Evolutionary conservation across 768 basidiomycete species (phyloP).

Genomic region (Pleurotus salmoneostramineus): DNA sequence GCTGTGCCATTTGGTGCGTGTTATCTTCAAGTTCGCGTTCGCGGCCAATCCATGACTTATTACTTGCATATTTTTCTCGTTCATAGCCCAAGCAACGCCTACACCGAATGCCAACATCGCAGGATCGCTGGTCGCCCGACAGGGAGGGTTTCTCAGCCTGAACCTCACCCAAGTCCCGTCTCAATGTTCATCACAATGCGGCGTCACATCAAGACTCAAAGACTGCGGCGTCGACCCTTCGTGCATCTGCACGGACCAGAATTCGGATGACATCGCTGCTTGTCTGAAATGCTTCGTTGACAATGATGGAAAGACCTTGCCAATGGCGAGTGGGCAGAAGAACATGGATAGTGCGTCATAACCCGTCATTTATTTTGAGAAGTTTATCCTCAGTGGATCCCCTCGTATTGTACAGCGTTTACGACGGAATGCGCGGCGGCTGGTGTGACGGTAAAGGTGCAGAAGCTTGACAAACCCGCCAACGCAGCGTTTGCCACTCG

Average conservation of each 20-base stretch:
- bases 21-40: not conserved
- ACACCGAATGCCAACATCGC: not conserved
- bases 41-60: not conserved
- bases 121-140: not conserved
- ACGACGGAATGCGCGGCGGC: not conserved
- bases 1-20: conserved; percentile 1
- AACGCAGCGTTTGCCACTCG: not conserved
- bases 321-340: not conserved
- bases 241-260: not conserved
- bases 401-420: not conserved
- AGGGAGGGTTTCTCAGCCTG: not conserved
- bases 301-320: not conserved
- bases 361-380: not conserved
- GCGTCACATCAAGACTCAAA: not conserved
- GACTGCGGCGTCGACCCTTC: not conserved
- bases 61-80: not conserved
- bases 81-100: not conserved
- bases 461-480: not conserved
- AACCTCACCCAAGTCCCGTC: not conserved
- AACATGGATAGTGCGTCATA: not conserved
- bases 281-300: conserved; percentile 3
- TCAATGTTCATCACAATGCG: not conserved
- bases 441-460: not conserved
- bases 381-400: not conserved
- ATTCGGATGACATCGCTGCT: not conserved